Base-by-base conservation (phyloP, 2,329 filamentous ascomycete genomes). In the Dissoconium aciculare region DNA sequence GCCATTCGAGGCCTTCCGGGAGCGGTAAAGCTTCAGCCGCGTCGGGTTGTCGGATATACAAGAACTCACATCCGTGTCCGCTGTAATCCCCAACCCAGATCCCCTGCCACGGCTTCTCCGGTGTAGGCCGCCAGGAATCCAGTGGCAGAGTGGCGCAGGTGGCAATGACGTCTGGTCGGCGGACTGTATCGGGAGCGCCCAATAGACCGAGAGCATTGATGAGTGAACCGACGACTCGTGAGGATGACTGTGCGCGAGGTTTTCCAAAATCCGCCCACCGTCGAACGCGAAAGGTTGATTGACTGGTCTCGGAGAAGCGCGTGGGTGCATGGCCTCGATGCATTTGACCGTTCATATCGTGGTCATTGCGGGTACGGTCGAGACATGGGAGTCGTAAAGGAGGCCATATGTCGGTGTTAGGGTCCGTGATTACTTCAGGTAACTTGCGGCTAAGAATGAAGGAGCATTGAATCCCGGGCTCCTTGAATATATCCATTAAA, bases 41-140 rank as follows among this genome's bases (percentile, higher is more conserved):
- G 30, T 78, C 74, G 0, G 74, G 73, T 48, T 98, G 89, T 43
- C 83, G 63, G 27, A 95, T 61, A 9, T 91, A 62, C 4, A 95
- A 50, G 33, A 94, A 93, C 53, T 95, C 87, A 52, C 78, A 85
- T 1, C 85, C 84, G 45, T 95, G 85, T 0, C 71, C 74, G 15
- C 74, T 78, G 47, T 93, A 94, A 51, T 94, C 85, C 1, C 85
- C 85, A 11, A 84, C 78, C 79, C 82, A 95, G 16, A 98, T 82
- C 0, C 87, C 87, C 39, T 83, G 74, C 62, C 76, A 94, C 0
- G 84, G 85, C 50, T 84, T 87, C 32, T 74, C 65, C 6, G 59
- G 52, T 0, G 84, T 92, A 0, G 87, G 83, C 0, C 74, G 89
- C 51, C 92, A 94, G n/a, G 78, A 56, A 3, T 59, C 59, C 3